Percentiles rank a stretch among this genome's conserved stretches.
These are phyloP conservation scores for Aspergillus intermedius DNA, from an alignment of 2,329 filamentous ascomycete genomes.

Conservation along the genomic window DNA sequence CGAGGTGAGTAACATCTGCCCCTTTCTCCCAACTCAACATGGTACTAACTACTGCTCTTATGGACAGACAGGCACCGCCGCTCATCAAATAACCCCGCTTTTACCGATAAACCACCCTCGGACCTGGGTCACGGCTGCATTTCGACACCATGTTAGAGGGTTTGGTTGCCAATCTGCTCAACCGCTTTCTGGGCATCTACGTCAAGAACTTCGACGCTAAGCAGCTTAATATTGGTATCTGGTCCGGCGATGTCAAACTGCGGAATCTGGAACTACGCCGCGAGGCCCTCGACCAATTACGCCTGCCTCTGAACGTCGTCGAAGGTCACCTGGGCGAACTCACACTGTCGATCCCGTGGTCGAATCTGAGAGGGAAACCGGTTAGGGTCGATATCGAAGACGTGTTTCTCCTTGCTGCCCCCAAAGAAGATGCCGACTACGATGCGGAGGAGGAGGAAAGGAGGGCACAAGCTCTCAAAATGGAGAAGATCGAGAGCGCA, in stretches of 20 bases:
- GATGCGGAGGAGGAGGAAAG: conserved; percentile 87
- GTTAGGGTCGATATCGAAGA: conserved; percentile 94
- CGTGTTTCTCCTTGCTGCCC: conserved; percentile 90
- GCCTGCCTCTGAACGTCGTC: conserved; percentile 90
- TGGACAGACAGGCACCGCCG: conserved; percentile 5
- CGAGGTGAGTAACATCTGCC: conserved; percentile 8
- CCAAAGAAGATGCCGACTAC: conserved; percentile 90
- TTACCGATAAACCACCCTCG: conserved; percentile 34
- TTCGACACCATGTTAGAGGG: conserved; percentile 82
- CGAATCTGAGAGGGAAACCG: conserved; percentile 87
- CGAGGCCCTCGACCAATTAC: conserved; percentile 94
- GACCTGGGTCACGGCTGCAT: conserved; percentile 66
- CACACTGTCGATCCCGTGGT: conserved; percentile 93
- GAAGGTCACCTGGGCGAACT: conserved; percentile 90
- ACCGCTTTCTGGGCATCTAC: conserved; percentile 99
- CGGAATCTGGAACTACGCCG: conserved; percentile 84
- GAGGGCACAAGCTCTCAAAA: conserved; percentile 84
- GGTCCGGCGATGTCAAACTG: conserved; percentile 96
- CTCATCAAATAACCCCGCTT: conserved; percentile 7
- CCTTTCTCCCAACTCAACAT: conserved; percentile 2
- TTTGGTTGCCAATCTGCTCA: conserved; percentile 91
- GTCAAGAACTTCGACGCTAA: conserved; percentile 98
- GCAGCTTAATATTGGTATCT: conserved; percentile 97
- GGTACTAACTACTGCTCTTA: conserved; percentile 6
- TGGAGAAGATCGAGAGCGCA: conserved; percentile 96